Base-by-base conservation (phyloP, 192 early-diverging fungal species). In the Coemansia umbellata region DNA sequence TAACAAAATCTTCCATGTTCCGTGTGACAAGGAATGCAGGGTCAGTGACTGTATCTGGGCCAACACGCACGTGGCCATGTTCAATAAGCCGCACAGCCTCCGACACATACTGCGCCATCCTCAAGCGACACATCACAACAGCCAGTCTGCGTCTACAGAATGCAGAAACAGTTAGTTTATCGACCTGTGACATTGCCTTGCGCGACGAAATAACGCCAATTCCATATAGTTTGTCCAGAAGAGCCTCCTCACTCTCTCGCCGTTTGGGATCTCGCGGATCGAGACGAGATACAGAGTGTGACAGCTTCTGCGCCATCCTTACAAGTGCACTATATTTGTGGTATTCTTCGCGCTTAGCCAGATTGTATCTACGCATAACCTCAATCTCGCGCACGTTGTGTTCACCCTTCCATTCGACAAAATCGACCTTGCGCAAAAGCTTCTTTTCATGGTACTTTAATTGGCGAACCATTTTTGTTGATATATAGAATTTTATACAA, bases 401-500 rank as follows among this genome's bases (percentile, higher is more conserved):
- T 31, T 95, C 90, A 23, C 84, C 82, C 76, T 92, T 92, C 91
- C 91, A 97, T 74, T 82, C 47, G 57, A 97, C 62, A 63, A 97
- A 95, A 72, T 97, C 89, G 42, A 97, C 93, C 80, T 95, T 97
- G 68, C 89, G 88, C 33, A 97, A 82, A 8, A 97, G 82, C 80
- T 95, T 97, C 68, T 92, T 81, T 78, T 97, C 94, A 81, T 97
- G 93, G 82, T 85, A 85, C 58, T 95, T 90, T 56, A 97, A 75
- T 66, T 93, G 82, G 60, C 90, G 78, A 21, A 82, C 74, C 74
- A 78, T 78, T 3, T 11, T 56, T 57, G 10, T 35, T n/a, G n/a
- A n/a, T n/a, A n/a, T n/a, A n/a, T n/a, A n/a, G n/a, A 37, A 37
- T 37, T 14, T 37, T 14, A 14, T 35, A 9, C 8, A 9, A 35